phyloP scores from a whole-genome alignment of 805 yeast genomes.

The Trichomonascus vanleenenianus region DNA sequence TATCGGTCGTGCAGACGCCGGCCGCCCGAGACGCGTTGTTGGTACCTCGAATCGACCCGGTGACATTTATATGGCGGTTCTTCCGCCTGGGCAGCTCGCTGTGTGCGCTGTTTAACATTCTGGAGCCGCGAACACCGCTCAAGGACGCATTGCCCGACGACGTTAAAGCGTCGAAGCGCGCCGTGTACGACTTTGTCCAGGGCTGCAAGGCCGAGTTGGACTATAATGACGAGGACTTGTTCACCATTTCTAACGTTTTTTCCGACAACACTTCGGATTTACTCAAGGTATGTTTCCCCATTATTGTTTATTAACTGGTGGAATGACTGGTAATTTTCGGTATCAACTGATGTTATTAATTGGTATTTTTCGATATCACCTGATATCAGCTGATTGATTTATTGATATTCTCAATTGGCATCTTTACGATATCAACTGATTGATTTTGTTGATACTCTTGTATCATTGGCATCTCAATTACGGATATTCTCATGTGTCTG shows the following conservation, averaged over 20 bases:
- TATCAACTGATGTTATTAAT: no score
- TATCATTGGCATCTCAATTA: no score
- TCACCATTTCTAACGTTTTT: conserved; percentile 85
- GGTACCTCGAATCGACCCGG: conserved; percentile 56
- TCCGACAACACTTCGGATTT: conserved; percentile 74
- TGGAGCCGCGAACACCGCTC: conserved; percentile 40
- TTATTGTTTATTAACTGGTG: no score
- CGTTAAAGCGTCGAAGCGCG: conserved; percentile 73
- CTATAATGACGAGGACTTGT: conserved; percentile 72
- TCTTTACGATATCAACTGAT: no score
- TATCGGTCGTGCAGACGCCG: background rate
- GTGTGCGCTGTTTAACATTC: conserved; percentile 72
- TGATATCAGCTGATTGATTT: no score
- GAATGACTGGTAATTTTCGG: no score
- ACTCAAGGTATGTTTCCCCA: conserved; percentile 40
- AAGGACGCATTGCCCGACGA: conserved; percentile 66
- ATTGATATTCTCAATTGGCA: no score
- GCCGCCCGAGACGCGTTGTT: conserved; percentile 12
- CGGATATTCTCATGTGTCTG: no score
- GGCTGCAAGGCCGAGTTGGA: conserved; percentile 75
- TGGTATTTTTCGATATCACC: no score
- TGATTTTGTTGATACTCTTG: no score
- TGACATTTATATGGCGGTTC: conserved; percentile 78
- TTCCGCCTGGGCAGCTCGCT: conserved; percentile 91
- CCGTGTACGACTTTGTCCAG: conserved; percentile 80